A percentile compares a stretch with the other conserved stretches of the same genome.
Conservation (phyloP, 352 stramenopile species). For the Plasmopara halstedii region DNA sequence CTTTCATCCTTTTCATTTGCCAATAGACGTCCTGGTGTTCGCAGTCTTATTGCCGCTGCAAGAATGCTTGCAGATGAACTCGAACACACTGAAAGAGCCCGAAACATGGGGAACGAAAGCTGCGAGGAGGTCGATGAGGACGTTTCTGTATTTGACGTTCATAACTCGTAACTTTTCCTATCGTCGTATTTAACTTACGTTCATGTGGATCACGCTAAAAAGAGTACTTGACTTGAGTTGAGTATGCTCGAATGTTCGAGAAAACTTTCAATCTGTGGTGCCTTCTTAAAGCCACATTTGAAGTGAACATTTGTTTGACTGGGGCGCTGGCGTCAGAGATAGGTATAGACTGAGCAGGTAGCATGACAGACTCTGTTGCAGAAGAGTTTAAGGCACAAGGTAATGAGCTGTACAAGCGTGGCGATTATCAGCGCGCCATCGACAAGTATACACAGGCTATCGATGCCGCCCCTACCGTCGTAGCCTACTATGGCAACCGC, state of each 20-base stretch:
- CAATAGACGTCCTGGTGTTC: conserved; percentile 20
- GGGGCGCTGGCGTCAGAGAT: conserved; percentile 7
- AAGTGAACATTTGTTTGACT: conserved; percentile 21
- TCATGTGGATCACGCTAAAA: conserved; percentile 2
- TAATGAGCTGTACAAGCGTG: conserved; percentile 90
- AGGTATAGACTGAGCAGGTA: conserved; percentile 4
- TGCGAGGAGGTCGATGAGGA: conserved; percentile 12
- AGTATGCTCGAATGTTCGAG: conserved; percentile 26
- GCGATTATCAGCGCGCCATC: conserved; percentile 86
- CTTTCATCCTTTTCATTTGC: conserved; percentile 10
- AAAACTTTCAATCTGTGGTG: conserved; percentile 13
- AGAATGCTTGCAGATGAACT: conserved; percentile 41
- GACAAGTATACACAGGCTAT: conserved; percentile 89
- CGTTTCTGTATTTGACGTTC: conserved; percentile 3
- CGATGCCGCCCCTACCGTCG: conserved; percentile 71
- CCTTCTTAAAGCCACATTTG: conserved; percentile 3
- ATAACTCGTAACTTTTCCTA: too few species aligned
- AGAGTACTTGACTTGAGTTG: conserved; percentile 7
- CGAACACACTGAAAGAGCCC: conserved; percentile 21
- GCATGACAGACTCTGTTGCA: conserved; percentile 47
- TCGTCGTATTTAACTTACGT: too few species aligned
- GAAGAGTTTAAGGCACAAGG: conserved; percentile 82
- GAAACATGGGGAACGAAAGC: conserved; percentile 1
- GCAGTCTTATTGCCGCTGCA: conserved; percentile 35
- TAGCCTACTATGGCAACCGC: conserved; percentile 87